Conservation (phyloP, 2,329 filamentous ascomycete species). For the Ophiostoma australiae region DNA sequence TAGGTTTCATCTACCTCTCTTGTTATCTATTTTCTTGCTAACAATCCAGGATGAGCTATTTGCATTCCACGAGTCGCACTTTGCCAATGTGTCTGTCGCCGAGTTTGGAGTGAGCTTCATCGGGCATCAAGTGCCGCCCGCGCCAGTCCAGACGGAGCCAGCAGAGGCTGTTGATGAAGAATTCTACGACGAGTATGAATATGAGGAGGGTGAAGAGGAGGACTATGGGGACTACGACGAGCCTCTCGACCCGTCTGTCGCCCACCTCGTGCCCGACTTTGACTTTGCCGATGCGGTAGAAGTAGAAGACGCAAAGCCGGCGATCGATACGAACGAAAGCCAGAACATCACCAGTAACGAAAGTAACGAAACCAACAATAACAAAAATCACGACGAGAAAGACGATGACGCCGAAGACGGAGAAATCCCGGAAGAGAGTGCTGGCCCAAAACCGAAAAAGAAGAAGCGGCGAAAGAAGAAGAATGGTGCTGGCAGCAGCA, state of each 20-base stretch:
- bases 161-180: background rate
- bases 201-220: slow-evolving; percentile 45
- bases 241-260: background rate
- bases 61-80: slow-evolving; percentile 57
- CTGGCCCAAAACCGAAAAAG: slow-evolving; percentile 30
- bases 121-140: background rate
- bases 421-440: slow-evolving; percentile 22
- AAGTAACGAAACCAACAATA: slow-evolving; percentile 22
- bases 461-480: slow-evolving; percentile 24
- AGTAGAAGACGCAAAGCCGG: background rate
- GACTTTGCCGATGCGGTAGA: background rate
- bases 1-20: slow-evolving; percentile 26
- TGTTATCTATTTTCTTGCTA: slow-evolving; percentile 1
- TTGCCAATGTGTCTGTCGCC: slow-evolving; percentile 45
- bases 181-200: slow-evolving; percentile 67
- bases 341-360: background rate
- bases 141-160: background rate
- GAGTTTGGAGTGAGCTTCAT: slow-evolving; percentile 45
- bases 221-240: slow-evolving; percentile 57
- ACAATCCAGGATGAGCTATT: slow-evolving; percentile 52
- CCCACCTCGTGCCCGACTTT: slow-evolving; percentile 16
- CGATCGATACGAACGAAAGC: background rate
- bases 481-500: slow-evolving; percentile 33
- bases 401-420: background rate
- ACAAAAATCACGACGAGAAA: background rate